phyloP scores from a whole-genome alignment of 305 asterid genomes.

The Fraxinus greggii region DNA sequence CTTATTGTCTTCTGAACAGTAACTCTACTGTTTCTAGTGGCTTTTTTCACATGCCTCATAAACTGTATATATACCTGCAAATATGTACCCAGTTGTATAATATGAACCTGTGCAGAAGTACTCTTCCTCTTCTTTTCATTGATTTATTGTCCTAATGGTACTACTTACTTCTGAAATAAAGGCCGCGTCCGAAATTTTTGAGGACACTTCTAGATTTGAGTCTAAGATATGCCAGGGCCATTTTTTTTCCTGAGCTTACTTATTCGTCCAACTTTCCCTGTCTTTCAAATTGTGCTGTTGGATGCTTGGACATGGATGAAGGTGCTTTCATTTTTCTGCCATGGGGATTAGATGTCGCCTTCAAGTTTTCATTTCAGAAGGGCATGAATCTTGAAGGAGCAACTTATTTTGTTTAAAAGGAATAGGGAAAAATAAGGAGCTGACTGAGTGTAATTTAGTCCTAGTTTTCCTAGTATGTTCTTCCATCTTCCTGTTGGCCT shows the following conservation, averaged over 20 bases:
- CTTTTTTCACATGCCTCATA: slow-evolving; percentile 12
- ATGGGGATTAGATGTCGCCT: neutral
- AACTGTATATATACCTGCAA: slow-evolving; percentile 6
- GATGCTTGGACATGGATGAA: neutral
- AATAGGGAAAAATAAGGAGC: neutral
- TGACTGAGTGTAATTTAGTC: slow-evolving; percentile 9
- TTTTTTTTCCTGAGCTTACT: neutral
- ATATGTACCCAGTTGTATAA: slow-evolving; percentile 14
- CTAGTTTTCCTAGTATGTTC: slow-evolving; percentile 9
- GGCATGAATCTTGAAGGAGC: neutral
- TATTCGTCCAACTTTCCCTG: neutral
- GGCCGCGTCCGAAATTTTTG: neutral
- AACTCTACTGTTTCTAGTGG: slow-evolving; percentile 10
- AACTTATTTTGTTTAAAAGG: neutral
- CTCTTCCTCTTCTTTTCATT: neutral
- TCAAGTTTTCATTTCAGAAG: neutral
- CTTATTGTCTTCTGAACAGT: neutral
- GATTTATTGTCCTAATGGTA: neutral
- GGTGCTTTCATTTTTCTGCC: neutral
- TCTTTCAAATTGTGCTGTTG: neutral
- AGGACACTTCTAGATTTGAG: neutral
- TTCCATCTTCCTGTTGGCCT: slow-evolving; percentile 2
- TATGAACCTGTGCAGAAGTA: slow-evolving; percentile 5
- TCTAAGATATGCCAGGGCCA: neutral
- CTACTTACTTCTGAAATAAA: neutral